These are phyloP conservation scores for Neurospora sp. DNA, from an alignment of 495 filamentous ascomycete species.

Conservation along the genomic window DNA sequence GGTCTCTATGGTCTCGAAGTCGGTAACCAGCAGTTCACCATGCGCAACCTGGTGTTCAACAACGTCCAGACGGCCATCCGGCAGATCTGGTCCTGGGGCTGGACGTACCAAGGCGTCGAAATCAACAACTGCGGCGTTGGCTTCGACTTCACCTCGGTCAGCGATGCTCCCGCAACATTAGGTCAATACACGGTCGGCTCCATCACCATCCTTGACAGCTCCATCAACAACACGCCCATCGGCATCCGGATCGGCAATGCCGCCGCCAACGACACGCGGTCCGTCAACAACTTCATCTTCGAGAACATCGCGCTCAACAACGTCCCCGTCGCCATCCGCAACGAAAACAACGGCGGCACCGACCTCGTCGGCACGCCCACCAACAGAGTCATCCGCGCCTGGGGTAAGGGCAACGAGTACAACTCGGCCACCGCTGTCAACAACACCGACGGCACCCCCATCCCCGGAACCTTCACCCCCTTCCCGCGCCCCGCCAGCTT, in stretches of 20 bases:
- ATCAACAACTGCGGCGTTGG: constrained; percentile 56
- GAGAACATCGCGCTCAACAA: constrained; percentile 59
- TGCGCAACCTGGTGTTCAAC: constrained; percentile 57
- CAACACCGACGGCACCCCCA: constrained; percentile 23
- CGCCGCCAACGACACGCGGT: constrained; percentile 33
- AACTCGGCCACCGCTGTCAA: constrained; percentile 18
- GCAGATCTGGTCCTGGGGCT: constrained; percentile 42
- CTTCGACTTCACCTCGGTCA: constrained; percentile 42
- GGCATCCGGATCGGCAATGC: constrained; percentile 36
- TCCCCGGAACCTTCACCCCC: constrained; percentile 26
- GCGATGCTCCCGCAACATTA: neutral
- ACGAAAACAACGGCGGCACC: constrained; percentile 31
- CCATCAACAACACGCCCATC: constrained; percentile 55
- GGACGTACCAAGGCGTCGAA: constrained; percentile 58
- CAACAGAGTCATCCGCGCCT: constrained; percentile 37
- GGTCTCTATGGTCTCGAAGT: constrained; percentile 52
- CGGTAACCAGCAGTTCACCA: constrained; percentile 77
- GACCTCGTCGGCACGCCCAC: constrained; percentile 47
- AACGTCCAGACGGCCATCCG: constrained; percentile 45
- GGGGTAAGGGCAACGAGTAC: constrained; percentile 32
- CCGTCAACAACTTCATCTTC: constrained; percentile 40
- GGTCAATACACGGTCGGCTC: constrained; percentile 34
- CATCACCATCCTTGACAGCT: constrained; percentile 67
- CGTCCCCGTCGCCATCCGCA: constrained; percentile 45
- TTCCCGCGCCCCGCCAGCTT: constrained; percentile 28